Evolutionary conservation across 2,329 filamentous ascomycete species (phyloP).

Genomic region (Rutstroemia sp.): DNA sequence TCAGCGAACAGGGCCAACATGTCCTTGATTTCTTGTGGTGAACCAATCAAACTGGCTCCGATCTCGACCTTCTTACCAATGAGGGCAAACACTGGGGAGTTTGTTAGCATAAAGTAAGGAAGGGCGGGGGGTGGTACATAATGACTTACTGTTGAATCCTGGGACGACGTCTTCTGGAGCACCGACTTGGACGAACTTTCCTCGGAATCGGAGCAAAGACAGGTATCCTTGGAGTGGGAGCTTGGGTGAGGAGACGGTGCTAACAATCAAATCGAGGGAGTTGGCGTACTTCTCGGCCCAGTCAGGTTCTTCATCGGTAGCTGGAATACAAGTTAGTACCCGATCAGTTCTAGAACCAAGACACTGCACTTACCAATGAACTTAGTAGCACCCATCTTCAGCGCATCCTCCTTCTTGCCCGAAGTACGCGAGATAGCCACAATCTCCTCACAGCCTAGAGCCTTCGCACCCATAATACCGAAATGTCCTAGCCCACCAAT

Average conservation of each 20-base stretch:
- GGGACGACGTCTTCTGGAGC: slow-evolving; percentile 54
- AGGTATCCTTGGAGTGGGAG: slow-evolving; percentile 61
- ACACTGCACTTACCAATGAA: slow-evolving; percentile 33
- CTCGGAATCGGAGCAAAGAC: slow-evolving; percentile 48
- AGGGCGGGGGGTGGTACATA: neutral
- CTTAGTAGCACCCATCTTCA: slow-evolving; percentile 52
- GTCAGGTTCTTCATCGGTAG: slow-evolving; percentile 45
- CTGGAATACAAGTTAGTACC: neutral
- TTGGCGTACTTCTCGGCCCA: slow-evolving; percentile 50
- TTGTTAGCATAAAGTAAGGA: neutral
- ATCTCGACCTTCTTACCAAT: slow-evolving; percentile 48
- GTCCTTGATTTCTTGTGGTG: slow-evolving; percentile 48
- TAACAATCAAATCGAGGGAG: slow-evolving; percentile 51
- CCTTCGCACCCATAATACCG: slow-evolving; percentile 62
- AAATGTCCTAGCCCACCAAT: slow-evolving; percentile 65
- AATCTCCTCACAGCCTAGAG: slow-evolving; percentile 59
- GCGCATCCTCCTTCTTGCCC: slow-evolving; percentile 51
- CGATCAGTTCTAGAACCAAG: neutral
- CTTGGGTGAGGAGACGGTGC: slow-evolving; percentile 46
- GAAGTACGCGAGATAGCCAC: slow-evolving; percentile 56
- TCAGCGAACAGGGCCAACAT: slow-evolving; percentile 55
- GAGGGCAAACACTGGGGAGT: slow-evolving; percentile 38
- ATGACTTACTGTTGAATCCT: slow-evolving; percentile 35
- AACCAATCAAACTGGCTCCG: slow-evolving; percentile 32
- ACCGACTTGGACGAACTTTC: slow-evolving; percentile 58